These are phyloP conservation scores for Phytophthora palmivora DNA, from an alignment of 352 stramenopile genomes.

Conservation along the genomic window DNA sequence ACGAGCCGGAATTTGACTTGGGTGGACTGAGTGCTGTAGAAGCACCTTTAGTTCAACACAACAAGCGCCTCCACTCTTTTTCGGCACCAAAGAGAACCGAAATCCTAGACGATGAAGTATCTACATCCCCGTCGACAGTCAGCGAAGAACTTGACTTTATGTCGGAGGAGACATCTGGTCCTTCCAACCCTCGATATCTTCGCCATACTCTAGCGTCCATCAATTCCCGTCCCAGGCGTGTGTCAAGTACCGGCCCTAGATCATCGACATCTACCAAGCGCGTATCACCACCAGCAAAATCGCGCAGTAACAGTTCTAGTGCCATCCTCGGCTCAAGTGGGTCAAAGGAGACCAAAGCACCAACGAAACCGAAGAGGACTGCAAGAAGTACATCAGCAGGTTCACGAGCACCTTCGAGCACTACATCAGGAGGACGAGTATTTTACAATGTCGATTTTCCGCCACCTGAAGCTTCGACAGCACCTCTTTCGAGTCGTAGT, in stretches of 20 bases:
- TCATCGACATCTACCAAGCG: slow-evolving; percentile 32
- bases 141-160: slow-evolving; percentile 57
- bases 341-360: slow-evolving; percentile 20
- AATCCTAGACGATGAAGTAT: slow-evolving; percentile 34
- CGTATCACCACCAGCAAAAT: slow-evolving; percentile 32
- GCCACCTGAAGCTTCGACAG: slow-evolving; percentile 11
- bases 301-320: slow-evolving; percentile 26
- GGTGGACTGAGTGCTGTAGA: slow-evolving; percentile 4
- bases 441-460: slow-evolving; percentile 45
- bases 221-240: slow-evolving; percentile 50
- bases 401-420: slow-evolving; percentile 21
- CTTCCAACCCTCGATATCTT: slow-evolving; percentile 53
- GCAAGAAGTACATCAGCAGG: slow-evolving; percentile 12
- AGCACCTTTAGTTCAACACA: slow-evolving; percentile 20
- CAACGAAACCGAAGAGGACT: slow-evolving; percentile 25
- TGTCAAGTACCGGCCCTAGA: slow-evolving; percentile 14
- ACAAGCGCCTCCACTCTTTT: slow-evolving; percentile 54
- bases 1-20: slow-evolving; percentile 23
- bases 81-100: slow-evolving; percentile 45
- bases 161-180: slow-evolving; percentile 20
- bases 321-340: slow-evolving; percentile 22
- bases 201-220: slow-evolving; percentile 61
- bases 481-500: slow-evolving; percentile 24
- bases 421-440: slow-evolving; percentile 27
- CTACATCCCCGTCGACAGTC: slow-evolving; percentile 42